Percentiles rank a stretch among this genome's conserved stretches.
These are phyloP conservation scores for Lactifluus volemus DNA, from an alignment of 768 basidiomycete species.

Conservation along the genomic window DNA sequence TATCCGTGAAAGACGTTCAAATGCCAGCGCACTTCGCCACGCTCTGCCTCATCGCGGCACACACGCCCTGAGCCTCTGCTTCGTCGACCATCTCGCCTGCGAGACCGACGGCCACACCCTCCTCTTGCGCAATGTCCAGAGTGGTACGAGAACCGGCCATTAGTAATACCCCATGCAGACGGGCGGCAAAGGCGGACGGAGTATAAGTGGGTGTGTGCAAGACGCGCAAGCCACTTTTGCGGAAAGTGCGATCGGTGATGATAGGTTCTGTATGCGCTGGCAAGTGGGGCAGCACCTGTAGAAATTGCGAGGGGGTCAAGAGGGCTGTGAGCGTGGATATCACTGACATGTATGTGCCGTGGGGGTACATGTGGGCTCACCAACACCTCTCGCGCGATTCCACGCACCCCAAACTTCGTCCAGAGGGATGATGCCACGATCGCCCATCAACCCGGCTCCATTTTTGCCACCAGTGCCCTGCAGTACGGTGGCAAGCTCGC, in stretches of 20 bases:
- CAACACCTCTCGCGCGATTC: constrained; percentile 89
- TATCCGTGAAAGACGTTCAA: constrained; percentile 57
- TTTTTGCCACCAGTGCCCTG: constrained; percentile 36
- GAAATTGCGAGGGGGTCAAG: constrained; percentile 79
- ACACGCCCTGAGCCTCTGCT: constrained; percentile 65
- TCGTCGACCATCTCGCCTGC: constrained; percentile 69
- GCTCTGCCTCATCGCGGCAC: constrained; percentile 69
- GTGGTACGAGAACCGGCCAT: constrained; percentile 37
- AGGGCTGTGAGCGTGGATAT: constrained; percentile 45
- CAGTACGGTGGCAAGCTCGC: constrained; percentile 71
- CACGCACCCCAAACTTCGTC: constrained; percentile 95
- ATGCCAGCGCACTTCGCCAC: constrained; percentile 65
- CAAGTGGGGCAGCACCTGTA: constrained; percentile 65
- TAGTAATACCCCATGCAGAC: constrained; percentile 47
- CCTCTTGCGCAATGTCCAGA: constrained; percentile 61
- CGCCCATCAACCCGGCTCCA: constrained; percentile 59
- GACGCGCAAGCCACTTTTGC: constrained; percentile 62
- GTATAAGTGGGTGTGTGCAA: constrained; percentile 79
- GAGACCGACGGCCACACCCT: constrained; percentile 64
- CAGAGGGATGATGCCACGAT: constrained; percentile 72
- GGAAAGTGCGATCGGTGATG: constrained; percentile 58
- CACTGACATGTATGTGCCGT: not conserved
- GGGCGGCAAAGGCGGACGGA: constrained; percentile 54
- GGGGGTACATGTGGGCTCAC: constrained; percentile 35
- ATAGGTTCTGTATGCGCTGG: constrained; percentile 55